Evolutionary conservation across 805 yeast species (phyloP).

Genomic region (Candida vaughaniae): DNA sequence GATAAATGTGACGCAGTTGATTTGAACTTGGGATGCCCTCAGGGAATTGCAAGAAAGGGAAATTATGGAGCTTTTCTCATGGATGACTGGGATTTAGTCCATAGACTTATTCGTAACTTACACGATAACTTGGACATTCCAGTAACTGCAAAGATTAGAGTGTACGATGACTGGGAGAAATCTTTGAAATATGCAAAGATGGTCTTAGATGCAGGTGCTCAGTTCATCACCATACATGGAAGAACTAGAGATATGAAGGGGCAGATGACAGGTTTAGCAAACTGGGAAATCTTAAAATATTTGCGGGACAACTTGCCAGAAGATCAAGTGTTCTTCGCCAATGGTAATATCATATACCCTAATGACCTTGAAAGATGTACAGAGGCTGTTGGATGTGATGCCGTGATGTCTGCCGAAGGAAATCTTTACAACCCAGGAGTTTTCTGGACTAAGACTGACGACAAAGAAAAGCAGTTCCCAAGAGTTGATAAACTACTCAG

Average conservation of each 20-base stretch:
- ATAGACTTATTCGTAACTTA: slow-evolving; percentile 65
- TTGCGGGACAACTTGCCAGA: slow-evolving; percentile 72
- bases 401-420: slow-evolving; percentile 97
- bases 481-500: slow-evolving; percentile 80
- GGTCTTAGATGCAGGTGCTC: slow-evolving; percentile 93
- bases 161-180: slow-evolving; percentile 81
- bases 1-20: slow-evolving; percentile 94
- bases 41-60: slow-evolving; percentile 93
- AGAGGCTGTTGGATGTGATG: slow-evolving; percentile 69
- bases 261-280: slow-evolving; percentile 91
- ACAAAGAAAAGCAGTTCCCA: slow-evolving; percentile 69
- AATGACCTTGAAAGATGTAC: slow-evolving; percentile 76
- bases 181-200: slow-evolving; percentile 82
- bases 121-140: slow-evolving; percentile 79
- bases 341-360: slow-evolving; percentile 92
- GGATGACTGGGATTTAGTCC: slow-evolving; percentile 93
- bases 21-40: slow-evolving; percentile 95
- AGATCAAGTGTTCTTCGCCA: slow-evolving; percentile 87
- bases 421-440: slow-evolving; percentile 92
- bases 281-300: slow-evolving; percentile 78
- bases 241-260: slow-evolving; percentile 98
- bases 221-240: slow-evolving; percentile 91
- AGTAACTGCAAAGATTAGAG: slow-evolving; percentile 93
- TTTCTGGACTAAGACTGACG: slow-evolving; percentile 56
- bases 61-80: slow-evolving; percentile 92